A percentile compares a stretch with the other conserved stretches of the same genome.
These are phyloP conservation scores for Acanthamoeba castellanii DNA, from an alignment of 208 protist species.

Conservation along the genomic window DNA sequence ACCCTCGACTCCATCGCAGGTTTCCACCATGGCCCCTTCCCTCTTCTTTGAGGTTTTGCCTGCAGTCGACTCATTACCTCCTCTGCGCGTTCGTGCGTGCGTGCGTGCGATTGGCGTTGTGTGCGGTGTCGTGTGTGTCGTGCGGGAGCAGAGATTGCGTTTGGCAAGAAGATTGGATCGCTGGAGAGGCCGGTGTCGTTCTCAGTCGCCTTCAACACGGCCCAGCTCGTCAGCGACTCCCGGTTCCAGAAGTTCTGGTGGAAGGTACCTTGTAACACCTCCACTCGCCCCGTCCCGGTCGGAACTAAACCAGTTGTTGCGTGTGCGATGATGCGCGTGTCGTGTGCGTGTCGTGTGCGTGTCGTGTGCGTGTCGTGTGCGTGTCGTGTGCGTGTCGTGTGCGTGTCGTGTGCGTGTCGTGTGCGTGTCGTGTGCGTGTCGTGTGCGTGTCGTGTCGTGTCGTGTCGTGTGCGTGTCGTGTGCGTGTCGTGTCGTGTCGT, in stretches of 20 bases:
- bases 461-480: no score
- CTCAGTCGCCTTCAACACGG: slow-evolving; percentile 71
- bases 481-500: not conserved
- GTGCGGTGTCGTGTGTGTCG: not conserved
- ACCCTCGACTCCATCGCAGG: slow-evolving; percentile 70
- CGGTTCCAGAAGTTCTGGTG: slow-evolving; percentile 61
- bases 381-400: not conserved
- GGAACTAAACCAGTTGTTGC: not conserved
- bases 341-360: not conserved
- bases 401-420: not conserved
- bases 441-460: not conserved
- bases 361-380: not conserved
- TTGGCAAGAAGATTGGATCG: slow-evolving; percentile 68
- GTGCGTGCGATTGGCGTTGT: not conserved
- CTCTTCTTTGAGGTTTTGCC: no score
- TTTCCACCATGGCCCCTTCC: not conserved
- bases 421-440: not conserved
- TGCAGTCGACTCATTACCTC: not conserved
- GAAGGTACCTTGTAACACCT: not conserved
- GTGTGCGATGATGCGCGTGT: not conserved
- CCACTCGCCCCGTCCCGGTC: no score
- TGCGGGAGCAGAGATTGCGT: slow-evolving; percentile 39
- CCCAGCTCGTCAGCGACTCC: not conserved
- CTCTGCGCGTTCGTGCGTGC: not conserved
- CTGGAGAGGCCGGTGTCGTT: slow-evolving; percentile 11